Evolutionary conservation across 1,284 basidiomycete genomes (phyloP).

Genomic region (Grifola frondosa): DNA sequence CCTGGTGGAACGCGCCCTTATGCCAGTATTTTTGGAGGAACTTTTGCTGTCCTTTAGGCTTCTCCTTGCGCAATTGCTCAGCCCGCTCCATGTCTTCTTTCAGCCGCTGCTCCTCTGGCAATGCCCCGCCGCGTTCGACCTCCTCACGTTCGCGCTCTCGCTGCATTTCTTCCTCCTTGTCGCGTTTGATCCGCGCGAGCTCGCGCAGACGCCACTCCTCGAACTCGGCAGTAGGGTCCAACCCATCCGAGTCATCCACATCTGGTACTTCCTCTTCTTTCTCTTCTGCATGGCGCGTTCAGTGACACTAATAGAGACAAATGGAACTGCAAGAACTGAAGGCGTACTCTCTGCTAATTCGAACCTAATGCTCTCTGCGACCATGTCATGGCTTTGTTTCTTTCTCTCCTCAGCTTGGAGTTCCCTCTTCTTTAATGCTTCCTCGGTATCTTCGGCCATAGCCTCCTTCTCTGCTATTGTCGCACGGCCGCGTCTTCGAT

Average conservation of each 20-base stretch:
- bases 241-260: slow-evolving; percentile 92
- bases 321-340: background rate
- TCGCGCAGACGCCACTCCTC: slow-evolving; percentile 95
- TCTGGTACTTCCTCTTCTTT: slow-evolving; percentile 81
- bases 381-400: slow-evolving; percentile 81
- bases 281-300: slow-evolving; percentile 60
- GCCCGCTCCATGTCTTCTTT: slow-evolving; percentile 90
- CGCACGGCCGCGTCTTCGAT: slow-evolving; percentile 65
- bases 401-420: slow-evolving; percentile 70
- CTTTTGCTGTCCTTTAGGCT: slow-evolving; percentile 85
- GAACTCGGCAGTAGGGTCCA: slow-evolving; percentile 91
- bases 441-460: slow-evolving; percentile 67
- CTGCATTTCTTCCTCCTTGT: slow-evolving; percentile 80
- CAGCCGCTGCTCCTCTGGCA: slow-evolving; percentile 90
- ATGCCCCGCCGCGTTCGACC: slow-evolving; percentile 83
- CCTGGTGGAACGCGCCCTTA: slow-evolving; percentile 98
- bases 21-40: slow-evolving; percentile 99
- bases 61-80: slow-evolving; percentile 75
- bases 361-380: slow-evolving; percentile 83
- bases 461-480: slow-evolving; percentile 68
- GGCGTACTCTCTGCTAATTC: slow-evolving; percentile 80
- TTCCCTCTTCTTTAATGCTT: slow-evolving; percentile 61
- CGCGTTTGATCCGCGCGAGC: slow-evolving; percentile 85
- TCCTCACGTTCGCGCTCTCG: slow-evolving; percentile 87
- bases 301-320: background rate